Percentiles rank a stretch among this genome's conserved stretches.
phyloP scores from a whole-genome alignment of 805 yeast genomes.

The Starmerella apis region DNA sequence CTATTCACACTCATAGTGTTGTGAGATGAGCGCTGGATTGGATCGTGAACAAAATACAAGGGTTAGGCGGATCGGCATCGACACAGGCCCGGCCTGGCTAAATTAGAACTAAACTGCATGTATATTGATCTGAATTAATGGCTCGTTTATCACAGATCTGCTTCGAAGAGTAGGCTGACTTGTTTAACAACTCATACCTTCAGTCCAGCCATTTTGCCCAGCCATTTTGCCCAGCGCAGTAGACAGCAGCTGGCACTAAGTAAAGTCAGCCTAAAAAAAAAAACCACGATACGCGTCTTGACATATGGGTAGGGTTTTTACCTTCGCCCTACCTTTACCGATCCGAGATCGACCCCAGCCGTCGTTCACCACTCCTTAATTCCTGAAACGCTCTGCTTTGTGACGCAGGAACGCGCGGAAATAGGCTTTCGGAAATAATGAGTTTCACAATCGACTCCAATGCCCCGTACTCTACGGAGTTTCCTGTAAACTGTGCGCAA shows the following conservation, averaged over 20 bases:
- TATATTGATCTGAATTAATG: no score
- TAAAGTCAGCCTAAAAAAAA: no score
- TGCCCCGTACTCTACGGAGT: constrained; percentile 30
- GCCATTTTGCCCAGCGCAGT: no score
- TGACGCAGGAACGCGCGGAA: background rate
- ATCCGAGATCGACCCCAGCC: background rate
- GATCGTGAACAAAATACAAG: no score
- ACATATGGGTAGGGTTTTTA: constrained; percentile 1
- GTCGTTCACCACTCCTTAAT: background rate
- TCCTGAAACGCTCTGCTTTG: constrained; percentile 2
- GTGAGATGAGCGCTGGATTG: no score
- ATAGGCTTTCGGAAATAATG: constrained; percentile 8
- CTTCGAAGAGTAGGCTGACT: no score
- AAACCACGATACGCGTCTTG: constrained; percentile 6
- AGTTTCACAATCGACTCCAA: constrained; percentile 28
- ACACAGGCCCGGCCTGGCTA: no score
- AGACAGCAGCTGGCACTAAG: no score
- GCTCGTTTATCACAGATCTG: no score
- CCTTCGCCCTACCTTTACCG: background rate
- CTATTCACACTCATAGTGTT: background rate
- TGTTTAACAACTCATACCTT: no score
- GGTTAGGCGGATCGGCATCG: background rate
- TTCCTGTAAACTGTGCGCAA: constrained; percentile 23
- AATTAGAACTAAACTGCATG: no score
- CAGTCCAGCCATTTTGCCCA: no score